Base-by-base conservation (phyloP, 2,329 filamentous ascomycete species). In the Stagonosporopsis tanaceti region DNA sequence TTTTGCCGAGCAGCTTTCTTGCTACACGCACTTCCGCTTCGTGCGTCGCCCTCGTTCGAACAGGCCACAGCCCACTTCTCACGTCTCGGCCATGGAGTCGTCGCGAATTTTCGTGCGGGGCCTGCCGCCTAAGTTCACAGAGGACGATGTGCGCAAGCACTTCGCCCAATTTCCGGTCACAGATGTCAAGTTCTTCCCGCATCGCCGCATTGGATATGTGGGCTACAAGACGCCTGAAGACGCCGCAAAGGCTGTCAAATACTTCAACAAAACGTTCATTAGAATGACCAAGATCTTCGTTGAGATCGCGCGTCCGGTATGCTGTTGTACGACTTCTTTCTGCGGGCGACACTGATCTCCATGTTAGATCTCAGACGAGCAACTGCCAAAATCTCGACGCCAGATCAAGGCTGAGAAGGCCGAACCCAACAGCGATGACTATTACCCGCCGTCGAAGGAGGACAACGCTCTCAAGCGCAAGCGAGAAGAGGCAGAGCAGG, bases 261-360 rank as follows among this genome's bases (percentile, higher is more conserved):
- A 97, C 81, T 97, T 97, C 83, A 93, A 99, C 82, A 92, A 87
- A 75, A 89, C 93, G 62, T 99, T 93, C 78, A 92, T 99, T 70
- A 92, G 93, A 68, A 95, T 97, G 91, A 97, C 93, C 56, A 96
- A 89, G 81, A 93, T 99, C 70, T 85, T 84, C 28, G 95, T 97
- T 61, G 93, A 97, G 80, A 81, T 95, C 71, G 95, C 95, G 54
- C 89, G 86, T 75, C 89, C 95, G 59, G 90, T 96, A 81, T 74
- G 85, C 60, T 27, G 53, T 22, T 30, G 4, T 15, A 45, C 28
- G 8, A 34, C 14, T 34, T 22, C 46, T 37, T 12, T 28, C 20
- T 45, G 40, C 14, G 30, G 37, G 27, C 38, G n/a, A 53, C 30
- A 73, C 76, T 65, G 70, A 81, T 52, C 1, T 39, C 5, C 8